Evolutionary conservation across 495 filamentous ascomycete genomes (phyloP).

Genomic region (Friedmanniomyces simplex): DNA sequence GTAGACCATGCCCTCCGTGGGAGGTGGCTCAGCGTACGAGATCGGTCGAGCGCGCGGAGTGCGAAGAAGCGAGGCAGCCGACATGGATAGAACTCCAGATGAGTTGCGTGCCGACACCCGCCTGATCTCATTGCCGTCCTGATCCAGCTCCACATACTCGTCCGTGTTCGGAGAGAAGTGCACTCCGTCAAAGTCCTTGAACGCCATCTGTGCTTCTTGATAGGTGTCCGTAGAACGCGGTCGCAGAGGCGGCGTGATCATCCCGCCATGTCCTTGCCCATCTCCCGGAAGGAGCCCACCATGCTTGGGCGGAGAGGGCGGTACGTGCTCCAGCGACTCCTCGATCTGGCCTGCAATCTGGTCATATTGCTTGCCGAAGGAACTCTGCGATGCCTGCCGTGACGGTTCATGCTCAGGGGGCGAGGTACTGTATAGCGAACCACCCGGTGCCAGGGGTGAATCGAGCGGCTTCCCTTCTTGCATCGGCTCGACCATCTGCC

Average conservation of each 20-base stretch:
- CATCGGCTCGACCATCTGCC: slow-evolving; percentile 43
- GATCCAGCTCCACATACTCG: slow-evolving; percentile 28
- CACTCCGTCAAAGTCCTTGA: slow-evolving; percentile 89
- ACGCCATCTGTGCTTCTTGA: slow-evolving; percentile 56
- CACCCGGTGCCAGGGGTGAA: slow-evolving; percentile 18
- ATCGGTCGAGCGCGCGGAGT: slow-evolving; percentile 37
- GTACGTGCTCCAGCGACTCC: slow-evolving; percentile 2
- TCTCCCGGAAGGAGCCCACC: not conserved
- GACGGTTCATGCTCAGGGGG: not conserved
- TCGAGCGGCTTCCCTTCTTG: slow-evolving; percentile 37
- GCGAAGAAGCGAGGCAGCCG: slow-evolving; percentile 26
- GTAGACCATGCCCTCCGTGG: slow-evolving; percentile 72
- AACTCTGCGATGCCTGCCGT: slow-evolving; percentile 5
- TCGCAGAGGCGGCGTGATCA: slow-evolving; percentile 27
- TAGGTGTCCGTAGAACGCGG: slow-evolving; percentile 54
- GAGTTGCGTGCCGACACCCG: slow-evolving; percentile 16
- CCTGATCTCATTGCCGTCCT: slow-evolving; percentile 25
- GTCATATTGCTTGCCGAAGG: slow-evolving; percentile 19
- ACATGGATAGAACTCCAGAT: slow-evolving; percentile 9
- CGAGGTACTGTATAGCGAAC: not conserved
- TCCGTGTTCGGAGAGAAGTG: slow-evolving; percentile 52
- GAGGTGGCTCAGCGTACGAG: slow-evolving; percentile 50
- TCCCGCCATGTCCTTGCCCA: not conserved
- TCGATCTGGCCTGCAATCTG: slow-evolving; percentile 14
- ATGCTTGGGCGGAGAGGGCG: slow-evolving; percentile 10